Percentiles rank a stretch among this genome's conserved stretches.
phyloP scores from a whole-genome alignment of 2,329 filamentous ascomycete species.

The Botryosphaeria dothidea region DNA sequence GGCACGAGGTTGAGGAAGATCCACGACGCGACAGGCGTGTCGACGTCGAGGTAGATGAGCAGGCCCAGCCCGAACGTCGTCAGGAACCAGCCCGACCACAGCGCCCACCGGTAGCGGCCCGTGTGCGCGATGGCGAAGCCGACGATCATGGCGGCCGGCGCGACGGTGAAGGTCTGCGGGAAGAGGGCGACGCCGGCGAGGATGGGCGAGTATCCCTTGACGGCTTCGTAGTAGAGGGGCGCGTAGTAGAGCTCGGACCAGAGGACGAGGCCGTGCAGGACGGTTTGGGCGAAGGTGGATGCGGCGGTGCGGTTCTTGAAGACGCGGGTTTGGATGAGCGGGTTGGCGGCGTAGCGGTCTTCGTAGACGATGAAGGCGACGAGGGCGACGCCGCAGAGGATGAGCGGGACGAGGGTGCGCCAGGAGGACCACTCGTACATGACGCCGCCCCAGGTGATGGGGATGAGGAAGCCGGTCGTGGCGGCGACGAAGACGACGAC shows the following conservation, averaged over 20 bases:
- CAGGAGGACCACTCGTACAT: constrained; percentile 66
- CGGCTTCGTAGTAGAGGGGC: constrained; percentile 44
- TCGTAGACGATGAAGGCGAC: constrained; percentile 58
- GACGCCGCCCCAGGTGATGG: constrained; percentile 65
- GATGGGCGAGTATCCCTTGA: constrained; percentile 41
- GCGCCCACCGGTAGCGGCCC: constrained; percentile 61
- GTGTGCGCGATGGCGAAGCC: constrained; percentile 57
- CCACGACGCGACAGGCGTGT: constrained; percentile 57
- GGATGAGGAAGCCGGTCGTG: constrained; percentile 61
- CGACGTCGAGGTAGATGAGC: constrained; percentile 50
- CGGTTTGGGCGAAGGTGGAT: constrained; percentile 53
- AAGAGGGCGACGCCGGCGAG: constrained; percentile 42
- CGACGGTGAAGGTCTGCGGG: constrained; percentile 58
- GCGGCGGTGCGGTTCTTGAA: constrained; percentile 53
- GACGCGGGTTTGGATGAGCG: constrained; percentile 49
- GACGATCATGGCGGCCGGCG: constrained; percentile 59
- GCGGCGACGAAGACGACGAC: constrained; percentile 61
- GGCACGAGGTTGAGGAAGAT: constrained; percentile 62
- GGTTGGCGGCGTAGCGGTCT: constrained; percentile 50
- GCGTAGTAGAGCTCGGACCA: constrained; percentile 44
- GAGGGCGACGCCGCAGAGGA: constrained; percentile 56
- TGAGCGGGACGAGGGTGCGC: constrained; percentile 62
- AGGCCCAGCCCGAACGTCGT: constrained; percentile 60
- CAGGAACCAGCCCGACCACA: constrained; percentile 63
- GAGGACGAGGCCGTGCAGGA: constrained; percentile 58